Evolutionary conservation across 1,284 basidiomycete species (phyloP).

Genomic region (Kwoniella shivajii): DNA sequence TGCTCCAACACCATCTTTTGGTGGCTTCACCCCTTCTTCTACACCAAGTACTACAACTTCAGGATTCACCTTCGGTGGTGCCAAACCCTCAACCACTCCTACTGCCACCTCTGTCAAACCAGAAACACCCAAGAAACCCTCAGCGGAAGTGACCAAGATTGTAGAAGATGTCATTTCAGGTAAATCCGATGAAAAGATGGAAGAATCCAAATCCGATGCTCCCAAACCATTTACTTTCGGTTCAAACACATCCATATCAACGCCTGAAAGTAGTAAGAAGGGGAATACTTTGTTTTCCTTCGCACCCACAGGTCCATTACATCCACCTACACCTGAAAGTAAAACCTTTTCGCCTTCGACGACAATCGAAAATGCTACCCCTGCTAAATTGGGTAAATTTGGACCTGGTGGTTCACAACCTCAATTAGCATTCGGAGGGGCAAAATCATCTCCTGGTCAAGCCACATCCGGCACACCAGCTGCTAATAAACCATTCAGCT

Average conservation of each 20-base stretch:
- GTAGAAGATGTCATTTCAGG: slow-evolving; percentile 40
- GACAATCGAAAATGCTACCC: slow-evolving; percentile 27
- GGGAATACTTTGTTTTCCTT: slow-evolving; percentile 39
- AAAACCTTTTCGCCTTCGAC: slow-evolving; percentile 39
- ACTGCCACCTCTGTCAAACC: slow-evolving; percentile 6
- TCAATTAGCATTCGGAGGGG: slow-evolving; percentile 41
- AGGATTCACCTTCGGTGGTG: slow-evolving; percentile 22
- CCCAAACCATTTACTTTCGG: slow-evolving; percentile 27
- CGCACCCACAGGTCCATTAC: slow-evolving; percentile 41
- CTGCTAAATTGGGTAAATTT: slow-evolving; percentile 46
- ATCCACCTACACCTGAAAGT: slow-evolving; percentile 39
- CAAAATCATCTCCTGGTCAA: slow-evolving; percentile 20
- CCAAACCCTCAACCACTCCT: slow-evolving; percentile 12
- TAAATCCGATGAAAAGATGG: slow-evolving; percentile 19
- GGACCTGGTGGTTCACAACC: slow-evolving; percentile 44
- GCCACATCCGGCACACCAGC: slow-evolving; percentile 21
- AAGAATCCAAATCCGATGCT: background rate
- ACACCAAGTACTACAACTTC: slow-evolving; percentile 6
- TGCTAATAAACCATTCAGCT: slow-evolving; percentile 19
- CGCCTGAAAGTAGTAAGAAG: slow-evolving; percentile 21
- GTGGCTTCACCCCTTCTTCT: slow-evolving; percentile 33
- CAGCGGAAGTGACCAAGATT: slow-evolving; percentile 37
- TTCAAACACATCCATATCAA: slow-evolving; percentile 13
- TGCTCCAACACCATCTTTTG: slow-evolving; percentile 12
- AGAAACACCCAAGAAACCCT: slow-evolving; percentile 27